A percentile compares a stretch with the other conserved stretches of the same genome.
phyloP scores from a whole-genome alignment of 2,329 filamentous ascomycete species.

The Claviceps spartinae region DNA sequence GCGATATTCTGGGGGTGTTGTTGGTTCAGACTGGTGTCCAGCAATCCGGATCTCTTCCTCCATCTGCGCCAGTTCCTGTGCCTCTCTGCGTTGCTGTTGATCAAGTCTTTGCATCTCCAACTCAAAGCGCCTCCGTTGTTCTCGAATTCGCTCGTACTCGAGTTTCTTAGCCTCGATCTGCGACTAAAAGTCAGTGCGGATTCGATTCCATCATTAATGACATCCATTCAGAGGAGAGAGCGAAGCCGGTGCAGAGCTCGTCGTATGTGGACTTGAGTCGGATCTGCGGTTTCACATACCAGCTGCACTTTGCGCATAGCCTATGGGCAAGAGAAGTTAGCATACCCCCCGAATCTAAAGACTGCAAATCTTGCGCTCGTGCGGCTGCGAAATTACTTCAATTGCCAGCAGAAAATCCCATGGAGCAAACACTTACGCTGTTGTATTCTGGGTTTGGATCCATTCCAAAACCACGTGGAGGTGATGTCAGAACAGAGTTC shows the following conservation, averaged over 20 bases:
- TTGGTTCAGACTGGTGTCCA: constrained; percentile 84
- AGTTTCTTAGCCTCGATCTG: constrained; percentile 89
- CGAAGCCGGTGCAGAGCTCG: background rate
- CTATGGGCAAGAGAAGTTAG: constrained; percentile 21
- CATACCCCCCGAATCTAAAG: background rate
- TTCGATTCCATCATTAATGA: background rate
- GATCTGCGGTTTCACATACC: constrained; percentile 37
- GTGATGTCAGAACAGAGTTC: constrained; percentile 29
- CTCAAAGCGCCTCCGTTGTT: constrained; percentile 81
- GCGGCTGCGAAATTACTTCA: background rate
- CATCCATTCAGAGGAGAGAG: background rate
- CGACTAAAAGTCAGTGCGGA: background rate
- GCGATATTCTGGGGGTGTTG: constrained; percentile 86
- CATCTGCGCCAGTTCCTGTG: constrained; percentile 73
- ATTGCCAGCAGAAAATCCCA: background rate
- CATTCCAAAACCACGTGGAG: constrained; percentile 32
- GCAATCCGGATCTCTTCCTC: constrained; percentile 54
- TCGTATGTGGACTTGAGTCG: background rate
- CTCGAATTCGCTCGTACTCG: constrained; percentile 81
- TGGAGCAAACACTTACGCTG: constrained; percentile 18
- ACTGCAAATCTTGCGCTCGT: background rate
- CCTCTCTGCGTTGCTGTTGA: constrained; percentile 68
- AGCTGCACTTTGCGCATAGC: constrained; percentile 62
- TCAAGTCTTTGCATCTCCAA: constrained; percentile 85
- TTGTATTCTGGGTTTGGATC: constrained; percentile 32